Base-by-base conservation (phyloP, 495 filamentous ascomycete species). In the Penicillium canariense region DNA sequence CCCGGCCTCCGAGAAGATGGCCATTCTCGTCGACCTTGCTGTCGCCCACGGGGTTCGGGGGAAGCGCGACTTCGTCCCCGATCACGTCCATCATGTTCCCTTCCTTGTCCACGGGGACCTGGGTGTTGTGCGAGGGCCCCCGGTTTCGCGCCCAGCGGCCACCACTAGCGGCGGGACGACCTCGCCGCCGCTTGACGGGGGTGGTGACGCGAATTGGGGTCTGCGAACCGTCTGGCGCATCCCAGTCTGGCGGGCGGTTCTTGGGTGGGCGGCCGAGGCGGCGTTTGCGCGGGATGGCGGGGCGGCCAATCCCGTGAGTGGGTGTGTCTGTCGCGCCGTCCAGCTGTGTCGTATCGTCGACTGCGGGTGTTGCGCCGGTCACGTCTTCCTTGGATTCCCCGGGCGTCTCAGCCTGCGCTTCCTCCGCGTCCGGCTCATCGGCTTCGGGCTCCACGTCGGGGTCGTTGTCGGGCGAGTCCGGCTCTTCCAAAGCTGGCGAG, bases 101-200 rank as follows among this genome's bases (percentile, higher is more conserved):
- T 61, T 97, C 92, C 65, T 96, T 96, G 71, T 97, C 94, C 52
- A 96, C 83, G 1, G 90, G 86, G 27, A 96, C 89, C 54, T 91
- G 83, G 0, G 86, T 89, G 17, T 83, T 73, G 60, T 94, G 89
- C 11, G 82, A 85, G 17, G 89, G 85, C 2, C 87, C 88, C 46
- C 88, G 82, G 30, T 74, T 68, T 44, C 86, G 83, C 30, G 78
- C 75, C 74, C 86, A 87, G 50, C 86, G 74, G 35, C 84, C 84
- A 4, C 89, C 89, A 52, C 88, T 88, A 11, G 83, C 78, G 51
- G 83, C 83, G 48, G 75, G 79, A 48, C 87, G 79, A 54, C 91
- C 87, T 35, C 91, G 80, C 34, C 90, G 55, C 83, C 82, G 54
- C 68, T 81, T 84, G 17, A 75, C 73, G 65, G 73, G 91, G 56